A percentile compares a stretch with the other conserved stretches of the same genome.
These are phyloP conservation scores for Dalbergia cochinchinensis DNA, from an alignment of 306 rosid species.

Conservation along the genomic window DNA sequence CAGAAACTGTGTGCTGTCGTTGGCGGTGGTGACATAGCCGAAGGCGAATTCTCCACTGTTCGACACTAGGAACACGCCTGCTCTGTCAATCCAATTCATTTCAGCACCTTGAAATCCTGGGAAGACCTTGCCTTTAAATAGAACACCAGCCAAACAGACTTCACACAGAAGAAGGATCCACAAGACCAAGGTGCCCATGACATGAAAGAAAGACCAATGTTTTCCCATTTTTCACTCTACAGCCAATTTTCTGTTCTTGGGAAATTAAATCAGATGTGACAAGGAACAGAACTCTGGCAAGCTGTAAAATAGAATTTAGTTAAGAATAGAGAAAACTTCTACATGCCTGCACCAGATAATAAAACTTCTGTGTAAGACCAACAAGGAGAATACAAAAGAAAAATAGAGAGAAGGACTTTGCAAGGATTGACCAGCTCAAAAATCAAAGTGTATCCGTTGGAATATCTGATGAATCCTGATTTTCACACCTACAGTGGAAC, in stretches of 20 bases:
- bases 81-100: conserved; percentile 71
- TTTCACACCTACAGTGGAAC: neutral
- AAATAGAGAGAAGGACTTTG: neutral
- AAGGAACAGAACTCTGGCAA: conserved; percentile 23
- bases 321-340: neutral
- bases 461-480: neutral
- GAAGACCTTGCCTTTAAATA: conserved; percentile 45
- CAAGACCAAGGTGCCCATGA: conserved; percentile 39
- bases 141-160: conserved; percentile 57
- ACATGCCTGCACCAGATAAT: neutral
- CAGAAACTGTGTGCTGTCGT: conserved; percentile 63
- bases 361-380: neutral
- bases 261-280: conserved; percentile 3
- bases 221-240: conserved; percentile 56
- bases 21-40: conserved; percentile 61
- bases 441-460: neutral
- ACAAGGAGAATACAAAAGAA: neutral
- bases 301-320: conserved; percentile 5
- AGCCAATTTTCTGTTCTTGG: neutral
- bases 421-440: conserved; percentile 18
- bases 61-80: conserved; percentile 73
- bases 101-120: conserved; percentile 66
- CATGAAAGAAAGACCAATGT: conserved; percentile 36
- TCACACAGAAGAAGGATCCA: conserved; percentile 40
- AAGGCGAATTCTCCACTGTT: conserved; percentile 55